phyloP scores from a whole-genome alignment of 2,329 filamentous ascomycete species.

The Scedosporium apiospermum region DNA sequence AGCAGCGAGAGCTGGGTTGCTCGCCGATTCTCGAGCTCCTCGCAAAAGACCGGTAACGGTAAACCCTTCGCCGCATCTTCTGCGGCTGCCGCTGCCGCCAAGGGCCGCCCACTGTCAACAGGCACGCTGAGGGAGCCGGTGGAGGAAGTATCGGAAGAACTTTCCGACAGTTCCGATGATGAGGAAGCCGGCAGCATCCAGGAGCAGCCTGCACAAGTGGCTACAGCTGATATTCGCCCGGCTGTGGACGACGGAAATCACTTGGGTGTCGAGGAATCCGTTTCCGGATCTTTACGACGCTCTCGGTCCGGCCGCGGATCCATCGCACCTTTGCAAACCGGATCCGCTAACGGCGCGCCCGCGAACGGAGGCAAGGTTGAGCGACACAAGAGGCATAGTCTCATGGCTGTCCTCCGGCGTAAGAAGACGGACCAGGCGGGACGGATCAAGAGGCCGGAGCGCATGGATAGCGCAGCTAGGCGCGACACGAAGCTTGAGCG shows the following conservation, averaged over 20 bases:
- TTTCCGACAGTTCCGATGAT: constrained; percentile 51
- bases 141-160: constrained; percentile 43
- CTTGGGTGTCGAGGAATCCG: not conserved
- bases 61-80: constrained; percentile 14
- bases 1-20: constrained; percentile 11
- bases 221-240: not conserved
- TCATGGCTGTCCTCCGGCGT: constrained; percentile 54
- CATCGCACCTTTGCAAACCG: constrained; percentile 22
- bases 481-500: constrained; percentile 55
- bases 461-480: constrained; percentile 48
- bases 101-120: constrained; percentile 29
- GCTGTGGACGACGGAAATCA: not conserved
- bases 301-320: constrained; percentile 31
- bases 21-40: not conserved
- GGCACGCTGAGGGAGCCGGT: constrained; percentile 22
- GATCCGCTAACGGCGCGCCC: constrained; percentile 25
- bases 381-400: constrained; percentile 15
- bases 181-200: not conserved
- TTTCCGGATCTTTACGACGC: constrained; percentile 23
- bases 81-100: constrained; percentile 23
- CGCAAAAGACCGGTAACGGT: not conserved
- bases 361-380: not conserved
- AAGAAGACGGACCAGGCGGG: constrained; percentile 39
- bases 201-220: not conserved
- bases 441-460: constrained; percentile 43